Evolutionary conservation across 2,329 filamentous ascomycete genomes (phyloP).

Genomic region (Aphanoascus verrucosus): DNA sequence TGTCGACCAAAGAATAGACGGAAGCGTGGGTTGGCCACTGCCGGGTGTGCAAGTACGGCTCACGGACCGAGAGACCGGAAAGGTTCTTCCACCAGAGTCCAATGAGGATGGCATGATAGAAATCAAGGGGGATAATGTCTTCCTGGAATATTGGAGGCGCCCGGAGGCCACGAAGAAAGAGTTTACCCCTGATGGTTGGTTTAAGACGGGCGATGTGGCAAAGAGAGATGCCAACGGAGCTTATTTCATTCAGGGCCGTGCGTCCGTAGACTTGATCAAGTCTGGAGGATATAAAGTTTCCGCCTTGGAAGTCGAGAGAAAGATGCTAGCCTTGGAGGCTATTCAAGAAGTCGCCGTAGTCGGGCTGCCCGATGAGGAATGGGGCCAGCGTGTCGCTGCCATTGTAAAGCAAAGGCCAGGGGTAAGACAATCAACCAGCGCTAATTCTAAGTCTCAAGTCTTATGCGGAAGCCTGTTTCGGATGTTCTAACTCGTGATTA

Average conservation of each 20-base stretch:
- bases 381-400: slow-evolving; percentile 46
- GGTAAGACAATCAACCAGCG: slow-evolving; percentile 19
- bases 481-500: slow-evolving; percentile 6
- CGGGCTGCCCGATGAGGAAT: slow-evolving; percentile 44
- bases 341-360: slow-evolving; percentile 45
- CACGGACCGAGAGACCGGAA: slow-evolving; percentile 32
- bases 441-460: neutral
- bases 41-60: slow-evolving; percentile 40
- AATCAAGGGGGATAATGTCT: slow-evolving; percentile 34
- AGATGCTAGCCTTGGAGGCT: slow-evolving; percentile 40
- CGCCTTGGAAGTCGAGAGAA: slow-evolving; percentile 45
- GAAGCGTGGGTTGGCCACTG: slow-evolving; percentile 40
- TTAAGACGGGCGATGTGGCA: slow-evolving; percentile 40
- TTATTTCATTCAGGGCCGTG: slow-evolving; percentile 46
- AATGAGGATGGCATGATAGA: slow-evolving; percentile 37
- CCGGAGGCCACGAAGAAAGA: slow-evolving; percentile 38
- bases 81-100: slow-evolving; percentile 20
- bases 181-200: slow-evolving; percentile 41
- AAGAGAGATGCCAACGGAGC: slow-evolving; percentile 28
- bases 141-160: slow-evolving; percentile 35
- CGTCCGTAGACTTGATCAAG: slow-evolving; percentile 46
- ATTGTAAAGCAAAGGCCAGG: slow-evolving; percentile 35
- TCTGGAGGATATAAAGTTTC: slow-evolving; percentile 47
- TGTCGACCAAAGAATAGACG: slow-evolving; percentile 34
- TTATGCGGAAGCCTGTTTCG: neutral